Evolutionary conservation across 2,329 filamentous ascomycete genomes (phyloP).

Genomic region (Aspergillus pseudonomiae): DNA sequence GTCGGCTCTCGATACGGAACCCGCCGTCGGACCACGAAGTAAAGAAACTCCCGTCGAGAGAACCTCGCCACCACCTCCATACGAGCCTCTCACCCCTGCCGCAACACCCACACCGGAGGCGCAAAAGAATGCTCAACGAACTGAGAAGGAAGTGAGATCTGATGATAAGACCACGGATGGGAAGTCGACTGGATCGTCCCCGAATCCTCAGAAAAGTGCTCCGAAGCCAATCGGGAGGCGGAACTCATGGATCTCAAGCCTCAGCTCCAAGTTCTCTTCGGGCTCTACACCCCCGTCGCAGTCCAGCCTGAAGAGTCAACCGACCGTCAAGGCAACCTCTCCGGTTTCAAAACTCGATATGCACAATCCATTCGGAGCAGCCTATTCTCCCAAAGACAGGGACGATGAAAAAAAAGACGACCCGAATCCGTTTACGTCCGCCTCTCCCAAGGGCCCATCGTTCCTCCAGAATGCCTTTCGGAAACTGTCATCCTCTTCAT

Average conservation of each 20-base stretch:
- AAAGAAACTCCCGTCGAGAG: slow-evolving; percentile 26
- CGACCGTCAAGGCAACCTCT: slow-evolving; percentile 34
- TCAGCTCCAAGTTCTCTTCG: slow-evolving; percentile 89
- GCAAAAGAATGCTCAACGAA: slow-evolving; percentile 19
- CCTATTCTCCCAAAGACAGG: slow-evolving; percentile 45
- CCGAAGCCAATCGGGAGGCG: slow-evolving; percentile 55
- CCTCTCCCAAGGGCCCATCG: slow-evolving; percentile 71
- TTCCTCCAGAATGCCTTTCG: slow-evolving; percentile 82
- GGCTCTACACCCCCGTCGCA: slow-evolving; percentile 46
- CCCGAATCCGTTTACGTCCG: slow-evolving; percentile 52
- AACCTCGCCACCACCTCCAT: slow-evolving; percentile 22
- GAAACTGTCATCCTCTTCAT: slow-evolving; percentile 71
- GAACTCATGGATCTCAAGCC: slow-evolving; percentile 89
- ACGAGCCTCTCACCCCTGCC: slow-evolving; percentile 15
- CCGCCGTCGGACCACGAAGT: slow-evolving; percentile 18
- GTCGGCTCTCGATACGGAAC: slow-evolving; percentile 27
- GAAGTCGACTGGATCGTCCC: slow-evolving; percentile 26
- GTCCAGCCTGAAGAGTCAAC: slow-evolving; percentile 34
- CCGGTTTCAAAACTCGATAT: slow-evolving; percentile 40
- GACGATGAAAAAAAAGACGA: slow-evolving; percentile 46
- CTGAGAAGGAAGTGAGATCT: slow-evolving; percentile 22
- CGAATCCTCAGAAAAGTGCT: slow-evolving; percentile 28
- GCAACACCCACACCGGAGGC: slow-evolving; percentile 19
- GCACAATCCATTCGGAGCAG: slow-evolving; percentile 50
- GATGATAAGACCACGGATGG: slow-evolving; percentile 25